A percentile compares a stretch with the other conserved stretches of the same genome.
Evolutionary conservation across 345 rosid species (phyloP).

Genomic region (Iberis pinnata): DNA sequence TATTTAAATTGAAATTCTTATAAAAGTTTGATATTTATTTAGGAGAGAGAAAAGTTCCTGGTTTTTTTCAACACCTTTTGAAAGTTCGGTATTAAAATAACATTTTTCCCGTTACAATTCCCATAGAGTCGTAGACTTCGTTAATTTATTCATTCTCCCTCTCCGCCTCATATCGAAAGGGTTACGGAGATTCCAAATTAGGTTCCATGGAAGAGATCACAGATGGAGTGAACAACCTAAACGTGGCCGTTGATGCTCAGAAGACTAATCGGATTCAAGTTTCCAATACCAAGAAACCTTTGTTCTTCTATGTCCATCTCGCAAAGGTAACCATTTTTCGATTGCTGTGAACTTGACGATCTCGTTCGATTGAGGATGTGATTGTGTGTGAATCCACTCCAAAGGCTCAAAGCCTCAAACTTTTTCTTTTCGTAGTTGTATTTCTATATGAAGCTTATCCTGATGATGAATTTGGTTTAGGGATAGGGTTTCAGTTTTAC

Average conservation of each 20-base stretch:
- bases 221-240: constrained; percentile 57
- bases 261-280: constrained; percentile 90
- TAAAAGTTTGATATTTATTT: too few relatives aligned
- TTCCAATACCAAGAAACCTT: constrained; percentile 87
- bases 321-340: constrained; percentile 50
- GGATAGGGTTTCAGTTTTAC: too few relatives aligned
- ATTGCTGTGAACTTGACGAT: too few relatives aligned
- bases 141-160: constrained; percentile 10
- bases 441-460: too few relatives aligned
- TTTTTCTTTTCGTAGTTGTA: too few relatives aligned
- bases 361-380: background rate
- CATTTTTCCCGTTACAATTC: too few relatives aligned
- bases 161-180: background rate
- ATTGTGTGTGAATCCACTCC: background rate
- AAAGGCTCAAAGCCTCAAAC: background rate
- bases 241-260: constrained; percentile 38
- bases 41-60: too few relatives aligned
- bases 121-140: too few relatives aligned
- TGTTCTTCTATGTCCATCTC: constrained; percentile 92
- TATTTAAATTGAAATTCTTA: too few relatives aligned
- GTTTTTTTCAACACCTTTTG: too few relatives aligned
- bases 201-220: constrained; percentile 65
- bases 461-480: too few relatives aligned
- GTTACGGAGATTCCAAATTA: constrained; percentile 15
- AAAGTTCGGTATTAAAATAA: too few relatives aligned